phyloP scores from a whole-genome alignment of 192 early-diverging fungal species.

The Umbelopsis sp. region DNA sequence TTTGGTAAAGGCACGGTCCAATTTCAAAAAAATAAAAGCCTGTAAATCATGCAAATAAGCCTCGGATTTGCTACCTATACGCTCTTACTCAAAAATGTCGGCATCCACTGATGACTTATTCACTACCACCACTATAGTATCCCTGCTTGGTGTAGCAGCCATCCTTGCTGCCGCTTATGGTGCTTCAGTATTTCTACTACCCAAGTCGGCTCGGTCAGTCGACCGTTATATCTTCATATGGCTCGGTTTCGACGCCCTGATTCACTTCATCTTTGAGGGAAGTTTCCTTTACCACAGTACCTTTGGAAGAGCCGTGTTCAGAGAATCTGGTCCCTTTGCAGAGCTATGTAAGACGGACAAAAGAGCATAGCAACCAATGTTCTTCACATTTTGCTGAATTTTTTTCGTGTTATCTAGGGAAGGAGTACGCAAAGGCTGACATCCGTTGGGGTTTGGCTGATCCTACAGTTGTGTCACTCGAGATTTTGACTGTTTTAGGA shows the following conservation, averaged over 20 bases:
- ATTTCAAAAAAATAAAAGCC: too few relatives aligned
- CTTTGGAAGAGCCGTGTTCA: slow-evolving; percentile 31
- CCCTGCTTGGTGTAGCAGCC: slow-evolving; percentile 15
- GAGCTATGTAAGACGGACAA: slow-evolving; percentile 32
- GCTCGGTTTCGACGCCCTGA: slow-evolving; percentile 35
- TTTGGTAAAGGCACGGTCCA: background rate
- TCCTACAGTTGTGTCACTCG: slow-evolving; percentile 33
- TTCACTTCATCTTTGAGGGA: slow-evolving; percentile 41
- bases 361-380: background rate
- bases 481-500: slow-evolving; percentile 33
- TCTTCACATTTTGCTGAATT: background rate
- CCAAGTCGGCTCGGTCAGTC: slow-evolving; percentile 8
- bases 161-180: slow-evolving; percentile 22
- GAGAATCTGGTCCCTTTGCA: slow-evolving; percentile 26
- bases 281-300: slow-evolving; percentile 33
- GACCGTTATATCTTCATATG: slow-evolving; percentile 33
- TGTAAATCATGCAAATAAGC: background rate
- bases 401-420: slow-evolving; percentile 24
- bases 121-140: slow-evolving; percentile 23
- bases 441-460: slow-evolving; percentile 35
- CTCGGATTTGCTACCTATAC: background rate
- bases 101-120: background rate
- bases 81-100: background rate
- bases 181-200: slow-evolving; percentile 19
- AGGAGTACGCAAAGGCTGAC: slow-evolving; percentile 43